Percentiles rank a stretch among this genome's conserved stretches.
Conservation (phyloP, 2,329 filamentous ascomycete genomes). For the Cladophialophora carrionii region DNA sequence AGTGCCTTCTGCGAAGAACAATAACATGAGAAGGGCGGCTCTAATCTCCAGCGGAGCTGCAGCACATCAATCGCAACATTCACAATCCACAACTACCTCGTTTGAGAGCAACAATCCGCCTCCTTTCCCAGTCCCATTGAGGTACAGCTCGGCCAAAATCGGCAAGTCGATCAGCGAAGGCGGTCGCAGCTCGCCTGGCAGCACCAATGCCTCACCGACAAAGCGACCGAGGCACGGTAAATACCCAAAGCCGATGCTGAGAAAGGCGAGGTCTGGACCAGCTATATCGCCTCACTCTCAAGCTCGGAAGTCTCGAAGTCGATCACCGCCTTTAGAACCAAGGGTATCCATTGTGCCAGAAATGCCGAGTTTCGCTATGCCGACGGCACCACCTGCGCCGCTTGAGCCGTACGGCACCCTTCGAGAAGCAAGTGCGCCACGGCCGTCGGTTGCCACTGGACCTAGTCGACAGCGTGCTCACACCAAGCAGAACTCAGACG, state of each 20-base stretch:
- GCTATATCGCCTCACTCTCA: conserved; percentile 45
- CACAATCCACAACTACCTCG: conserved; percentile 53
- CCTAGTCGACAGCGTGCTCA: conserved; percentile 54
- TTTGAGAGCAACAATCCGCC: conserved; percentile 57
- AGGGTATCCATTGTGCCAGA: conserved; percentile 39
- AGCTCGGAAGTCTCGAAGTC: conserved; percentile 47
- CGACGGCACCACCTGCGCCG: conserved; percentile 24
- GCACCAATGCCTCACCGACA: conserved; percentile 58
- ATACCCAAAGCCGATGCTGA: conserved; percentile 60
- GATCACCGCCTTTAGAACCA: conserved; percentile 47
- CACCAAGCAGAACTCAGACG: conserved; percentile 55
- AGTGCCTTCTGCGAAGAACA: conserved; percentile 48
- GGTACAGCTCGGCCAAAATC: conserved; percentile 81
- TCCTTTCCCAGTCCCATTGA: conserved; percentile 87
- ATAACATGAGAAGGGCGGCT: conserved; percentile 74
- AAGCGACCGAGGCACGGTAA: conserved; percentile 51
- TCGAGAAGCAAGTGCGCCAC: conserved; percentile 36
- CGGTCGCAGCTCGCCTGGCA: conserved; percentile 72
- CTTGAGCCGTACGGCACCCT: conserved; percentile 22
- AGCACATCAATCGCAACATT: conserved; percentile 67
- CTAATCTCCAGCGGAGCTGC: conserved; percentile 79
- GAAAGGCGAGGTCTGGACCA: conserved; percentile 79
- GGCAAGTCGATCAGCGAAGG: conserved; percentile 73
- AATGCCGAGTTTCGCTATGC: conserved; percentile 43
- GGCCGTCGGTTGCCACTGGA: conserved; percentile 38